These are phyloP conservation scores for Neocucurbitaria cava DNA, from an alignment of 2,329 filamentous ascomycete species.

Conservation along the genomic window DNA sequence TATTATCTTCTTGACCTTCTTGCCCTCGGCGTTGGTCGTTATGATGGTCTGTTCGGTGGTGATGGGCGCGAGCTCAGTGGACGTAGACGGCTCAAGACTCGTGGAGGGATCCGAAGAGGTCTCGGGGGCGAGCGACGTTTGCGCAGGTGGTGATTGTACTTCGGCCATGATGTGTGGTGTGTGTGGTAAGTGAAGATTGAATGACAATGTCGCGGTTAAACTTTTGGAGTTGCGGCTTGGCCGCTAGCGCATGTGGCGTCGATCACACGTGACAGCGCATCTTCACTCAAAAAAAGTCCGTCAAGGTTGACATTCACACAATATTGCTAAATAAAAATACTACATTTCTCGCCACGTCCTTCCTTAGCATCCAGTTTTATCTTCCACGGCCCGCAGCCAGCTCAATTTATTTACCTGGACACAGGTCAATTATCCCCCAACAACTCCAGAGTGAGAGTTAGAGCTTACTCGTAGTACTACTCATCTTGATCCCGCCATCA, in stretches of 20 bases:
- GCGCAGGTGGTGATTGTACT: conserved; percentile 34
- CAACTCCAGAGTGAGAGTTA: neutral
- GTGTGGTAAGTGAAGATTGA: conserved; percentile 1
- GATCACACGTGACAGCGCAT: conserved; percentile 57
- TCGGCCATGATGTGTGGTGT: conserved; percentile 36
- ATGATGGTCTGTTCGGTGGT: conserved; percentile 40
- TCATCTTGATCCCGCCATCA: conserved; percentile 53
- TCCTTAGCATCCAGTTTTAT: neutral
- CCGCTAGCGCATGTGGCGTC: conserved; percentile 10
- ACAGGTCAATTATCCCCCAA: neutral
- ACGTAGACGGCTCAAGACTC: conserved; percentile 29
- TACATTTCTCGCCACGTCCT: neutral
- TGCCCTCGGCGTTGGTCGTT: conserved; percentile 53
- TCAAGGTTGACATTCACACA: neutral
- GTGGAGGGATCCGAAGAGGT: conserved; percentile 23
- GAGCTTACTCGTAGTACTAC: conserved; percentile 32
- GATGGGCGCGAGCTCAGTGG: conserved; percentile 32
- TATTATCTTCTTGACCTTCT: conserved; percentile 89
- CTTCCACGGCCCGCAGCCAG: neutral
- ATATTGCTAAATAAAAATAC: too few relatives aligned
- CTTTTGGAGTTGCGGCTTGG: conserved; percentile 20
- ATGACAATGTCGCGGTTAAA: conserved; percentile 16
- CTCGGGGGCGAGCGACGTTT: conserved; percentile 21
- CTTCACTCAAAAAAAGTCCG: neutral
- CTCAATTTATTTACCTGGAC: neutral